Evolutionary conservation across 768 basidiomycete genomes (phyloP), one percentile per base, ranked within the genome.

Genomic region (Neoboletus brunneissimus): DNA sequence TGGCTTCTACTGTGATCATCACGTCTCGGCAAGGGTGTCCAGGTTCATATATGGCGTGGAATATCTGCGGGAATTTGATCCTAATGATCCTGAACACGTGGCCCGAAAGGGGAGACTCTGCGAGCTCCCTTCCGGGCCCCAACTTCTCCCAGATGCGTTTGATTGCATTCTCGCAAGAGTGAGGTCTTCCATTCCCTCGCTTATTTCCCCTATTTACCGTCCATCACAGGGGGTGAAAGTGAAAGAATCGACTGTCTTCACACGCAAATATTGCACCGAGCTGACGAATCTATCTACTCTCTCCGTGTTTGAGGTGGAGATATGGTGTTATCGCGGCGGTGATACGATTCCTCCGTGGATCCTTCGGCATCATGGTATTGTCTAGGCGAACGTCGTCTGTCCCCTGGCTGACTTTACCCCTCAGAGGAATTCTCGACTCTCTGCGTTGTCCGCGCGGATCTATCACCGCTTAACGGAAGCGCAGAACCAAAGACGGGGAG

Each of bases 31-130:
- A 23, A 82, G 89, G 43, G 84, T 90, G 76, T 87, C 88, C 31
- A 89, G 80, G 67, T 90, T 81, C 65, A 85, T 89, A 83, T 92
- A 91, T 65, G 89, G 89, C 16, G 89, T 91, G 45, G 88, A 91
- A 68, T 90, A 84, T 65, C 73, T 90, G 20, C 80, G 88, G 18
- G 83, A 87, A 56, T 83, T 81, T 63, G 81, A 91, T 67, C 72
- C 79, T 2, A 75, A 75, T 35, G 85, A 91, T 67, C 78, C 79
- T 7, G 88, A 89, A 43, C 89, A 91, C 63, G 70, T 82, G 48
- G 70, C 79, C 3, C 79, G 89, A 54, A 80, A 80, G 66, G 82
- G 83, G 54, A 78, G 84, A 43, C 75, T 91, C 34, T 87, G 86
- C 60, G 87, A 89, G 63, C 75, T 91, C 52, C 89, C 89, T 2